These are phyloP conservation scores for Epichloe sibirici DNA, from an alignment of 2,329 filamentous ascomycete species.

Conservation along the genomic window DNA sequence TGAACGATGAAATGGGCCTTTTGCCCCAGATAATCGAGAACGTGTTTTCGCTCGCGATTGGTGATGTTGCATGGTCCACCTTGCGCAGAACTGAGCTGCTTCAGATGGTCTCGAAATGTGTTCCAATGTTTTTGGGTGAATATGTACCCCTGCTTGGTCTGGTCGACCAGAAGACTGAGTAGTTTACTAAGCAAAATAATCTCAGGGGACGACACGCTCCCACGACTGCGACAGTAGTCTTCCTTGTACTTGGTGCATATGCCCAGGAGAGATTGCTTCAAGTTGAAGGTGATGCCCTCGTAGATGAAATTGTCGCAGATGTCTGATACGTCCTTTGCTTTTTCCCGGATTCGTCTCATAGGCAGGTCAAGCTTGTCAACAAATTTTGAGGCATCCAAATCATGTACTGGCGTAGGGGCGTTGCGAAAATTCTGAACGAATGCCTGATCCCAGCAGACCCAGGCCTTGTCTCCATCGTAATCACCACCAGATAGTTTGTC, in stretches of 20 bases:
- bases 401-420: constrained; percentile 20
- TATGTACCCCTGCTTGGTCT: constrained; percentile 40
- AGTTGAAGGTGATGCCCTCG: constrained; percentile 44
- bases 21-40: background rate
- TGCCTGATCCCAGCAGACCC: constrained; percentile 60
- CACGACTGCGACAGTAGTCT: constrained; percentile 45
- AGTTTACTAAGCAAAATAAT: constrained; percentile 39
- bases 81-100: constrained; percentile 4
- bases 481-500: constrained; percentile 66
- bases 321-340: background rate
- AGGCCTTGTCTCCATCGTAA: constrained; percentile 70
- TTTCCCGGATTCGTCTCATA: background rate
- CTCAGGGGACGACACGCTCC: constrained; percentile 31
- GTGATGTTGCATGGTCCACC: too few species aligned
- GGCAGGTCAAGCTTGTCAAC: background rate
- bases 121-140: constrained; percentile 33
- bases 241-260: constrained; percentile 54
- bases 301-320: constrained; percentile 34
- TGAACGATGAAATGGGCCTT: background rate
- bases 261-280: constrained; percentile 46
- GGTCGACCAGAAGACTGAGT: constrained; percentile 43
- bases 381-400: constrained; percentile 32
- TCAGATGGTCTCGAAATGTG: constrained; percentile 17
- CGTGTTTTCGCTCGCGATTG: background rate
- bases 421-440: constrained; percentile 58